These are phyloP conservation scores for Papiliotrema nemorosa DNA, from an alignment of 1,284 basidiomycete species.

Conservation along the genomic window DNA sequence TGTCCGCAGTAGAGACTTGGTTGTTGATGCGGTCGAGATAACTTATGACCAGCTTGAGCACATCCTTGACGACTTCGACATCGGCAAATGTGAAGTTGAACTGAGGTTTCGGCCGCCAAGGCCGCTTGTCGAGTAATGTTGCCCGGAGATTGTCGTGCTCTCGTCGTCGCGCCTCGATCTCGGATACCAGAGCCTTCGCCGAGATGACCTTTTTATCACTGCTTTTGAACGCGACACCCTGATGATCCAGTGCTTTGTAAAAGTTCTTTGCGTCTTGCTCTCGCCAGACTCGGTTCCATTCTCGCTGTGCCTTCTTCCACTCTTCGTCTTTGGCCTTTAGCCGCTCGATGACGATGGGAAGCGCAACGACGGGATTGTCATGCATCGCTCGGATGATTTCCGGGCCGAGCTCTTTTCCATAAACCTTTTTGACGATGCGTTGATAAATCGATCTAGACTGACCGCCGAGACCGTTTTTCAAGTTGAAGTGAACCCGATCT, in stretches of 20 bases:
- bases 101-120: slow-evolving; percentile 56
- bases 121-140: slow-evolving; percentile 60
- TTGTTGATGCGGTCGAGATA: slow-evolving; percentile 82
- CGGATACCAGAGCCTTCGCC: slow-evolving; percentile 79
- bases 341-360: slow-evolving; percentile 86
- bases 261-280: slow-evolving; percentile 97
- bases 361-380: slow-evolving; percentile 83
- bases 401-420: slow-evolving; percentile 69
- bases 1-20: slow-evolving; percentile 71
- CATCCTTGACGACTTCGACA: slow-evolving; percentile 76
- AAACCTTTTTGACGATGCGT: slow-evolving; percentile 91
- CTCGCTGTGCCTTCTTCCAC: slow-evolving; percentile 89
- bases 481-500: slow-evolving; percentile 76
- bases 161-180: slow-evolving; percentile 76
- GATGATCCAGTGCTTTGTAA: slow-evolving; percentile 94
- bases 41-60: slow-evolving; percentile 81
- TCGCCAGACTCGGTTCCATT: slow-evolving; percentile 96
- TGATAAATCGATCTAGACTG: slow-evolving; percentile 86
- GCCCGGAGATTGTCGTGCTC: slow-evolving; percentile 72
- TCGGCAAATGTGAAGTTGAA: slow-evolving; percentile 78
- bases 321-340: slow-evolving; percentile 96
- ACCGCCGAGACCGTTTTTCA: slow-evolving; percentile 86
- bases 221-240: slow-evolving; percentile 89
- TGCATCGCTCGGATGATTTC: slow-evolving; percentile 90
- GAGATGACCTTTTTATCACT: slow-evolving; percentile 97